Evolutionary conservation across 1,139 yeast genomes (phyloP), one percentile per base, ranked within the genome.

Genomic region (Lizanozyma gosingica): DNA sequence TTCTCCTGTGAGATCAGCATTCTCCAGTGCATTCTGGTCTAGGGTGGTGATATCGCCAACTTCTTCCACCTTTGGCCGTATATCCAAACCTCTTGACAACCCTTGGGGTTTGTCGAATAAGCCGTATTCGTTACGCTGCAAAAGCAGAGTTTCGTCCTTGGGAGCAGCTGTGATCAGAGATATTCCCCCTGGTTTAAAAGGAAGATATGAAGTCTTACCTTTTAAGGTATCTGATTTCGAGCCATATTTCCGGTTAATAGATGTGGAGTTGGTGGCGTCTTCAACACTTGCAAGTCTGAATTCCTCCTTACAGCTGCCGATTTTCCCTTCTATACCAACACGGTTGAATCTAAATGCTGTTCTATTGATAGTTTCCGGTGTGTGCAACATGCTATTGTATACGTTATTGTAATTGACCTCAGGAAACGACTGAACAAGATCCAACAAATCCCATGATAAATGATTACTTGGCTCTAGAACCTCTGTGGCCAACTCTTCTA

Each of bases 131-230:
- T 84, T 92, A 52, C 82, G 72, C 52, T 83, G 94, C 41, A 87
- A 60, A 22, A 66, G 53, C 34, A 65, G 62, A 0, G 72, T 57
- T 41, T 61, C 57, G 35, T 62, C 65, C 14, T 57, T 60, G 2
- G 57, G 49, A 14, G 56, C 54, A 1, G 55, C 54, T 3, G 58
- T 54, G 34, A 63, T 64, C 47, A 78, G 60, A 3, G 59, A 60
- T 15, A 86, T 57, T 2, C 97, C 97, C 48, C 98, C 97, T 0
- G 98, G 98, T 41, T 84, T 82, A 56, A 94, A 92, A 0, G 99
- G 98, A 52, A 92, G 63, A 53, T 76, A 85, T 17, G 80, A 75
- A 0, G 95, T 73, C 4, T 79, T 71, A 0, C 97, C 97, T 38
- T 74, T 67, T 2, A 86, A 64, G 2, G 80, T 65, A 40, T 80